phyloP scores from a whole-genome alignment of 148 eudicot genomes.

The Pouteria glomerata region DNA sequence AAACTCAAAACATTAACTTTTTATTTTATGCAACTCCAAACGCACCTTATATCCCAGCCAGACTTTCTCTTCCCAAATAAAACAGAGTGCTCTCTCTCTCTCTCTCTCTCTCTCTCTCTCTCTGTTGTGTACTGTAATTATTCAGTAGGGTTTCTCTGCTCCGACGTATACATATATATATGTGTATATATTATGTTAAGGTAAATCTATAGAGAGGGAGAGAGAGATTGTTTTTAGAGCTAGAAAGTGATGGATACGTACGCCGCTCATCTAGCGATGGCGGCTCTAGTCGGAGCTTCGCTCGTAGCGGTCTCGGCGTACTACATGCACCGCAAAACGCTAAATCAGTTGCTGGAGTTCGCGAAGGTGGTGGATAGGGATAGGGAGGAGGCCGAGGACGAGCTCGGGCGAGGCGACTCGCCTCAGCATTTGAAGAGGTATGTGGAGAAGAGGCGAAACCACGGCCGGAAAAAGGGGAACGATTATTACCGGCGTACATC shows the following conservation, averaged over 20 bases:
- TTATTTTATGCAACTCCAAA: too few species aligned
- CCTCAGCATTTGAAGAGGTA: constrained; percentile 28
- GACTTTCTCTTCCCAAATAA: too few species aligned
- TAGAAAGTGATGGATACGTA: constrained; percentile 51
- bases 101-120: not conserved
- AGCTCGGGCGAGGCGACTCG: constrained; percentile 14
- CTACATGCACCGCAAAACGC: constrained; percentile 91
- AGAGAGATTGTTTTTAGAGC: not conserved
- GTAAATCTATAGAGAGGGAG: not conserved
- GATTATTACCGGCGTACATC: constrained; percentile 50
- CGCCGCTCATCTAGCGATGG: constrained; percentile 80
- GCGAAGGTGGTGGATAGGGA: constrained; percentile 67
- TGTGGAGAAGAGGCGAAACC: constrained; percentile 22
- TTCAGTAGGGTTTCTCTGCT: not conserved
- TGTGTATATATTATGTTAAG: not conserved
- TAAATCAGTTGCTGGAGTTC: constrained; percentile 81
- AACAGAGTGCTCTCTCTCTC: not conserved
- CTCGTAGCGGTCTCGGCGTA: constrained; percentile 93
- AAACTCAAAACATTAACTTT: too few species aligned
- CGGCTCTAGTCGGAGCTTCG: constrained; percentile 94
- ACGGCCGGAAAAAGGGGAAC: constrained; percentile 31
- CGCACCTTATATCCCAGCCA: too few species aligned
- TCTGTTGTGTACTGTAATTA: not conserved
- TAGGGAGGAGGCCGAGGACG: constrained; percentile 30
- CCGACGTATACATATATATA: not conserved